These are phyloP conservation scores for Tetrahymena malaccensis DNA, from an alignment of 73 alveolate species.

Conservation along the genomic window DNA sequence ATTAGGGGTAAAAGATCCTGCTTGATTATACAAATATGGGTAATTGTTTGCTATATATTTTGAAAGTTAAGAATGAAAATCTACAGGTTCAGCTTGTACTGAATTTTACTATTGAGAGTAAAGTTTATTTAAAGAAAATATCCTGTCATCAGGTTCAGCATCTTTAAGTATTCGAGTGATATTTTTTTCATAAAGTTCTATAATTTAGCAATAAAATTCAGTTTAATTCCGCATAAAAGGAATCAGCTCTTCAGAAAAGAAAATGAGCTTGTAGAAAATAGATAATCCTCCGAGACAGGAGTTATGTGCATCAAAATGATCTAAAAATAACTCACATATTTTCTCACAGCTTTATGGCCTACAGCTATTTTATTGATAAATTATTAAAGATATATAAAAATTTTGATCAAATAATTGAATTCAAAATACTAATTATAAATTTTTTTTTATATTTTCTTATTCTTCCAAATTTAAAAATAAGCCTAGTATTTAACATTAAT, in stretches of 20 bases:
- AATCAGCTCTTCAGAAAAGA: not conserved
- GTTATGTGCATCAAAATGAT: not conserved
- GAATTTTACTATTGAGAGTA: not conserved
- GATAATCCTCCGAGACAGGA: not conserved
- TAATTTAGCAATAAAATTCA: not conserved
- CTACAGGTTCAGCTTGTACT: not conserved
- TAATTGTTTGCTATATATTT: not conserved
- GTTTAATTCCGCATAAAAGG: not conserved
- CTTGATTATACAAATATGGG: not conserved
- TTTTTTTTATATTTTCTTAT: too few relatives aligned
- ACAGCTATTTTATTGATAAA: not conserved
- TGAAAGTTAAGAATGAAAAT: not conserved
- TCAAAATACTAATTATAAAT: too few relatives aligned
- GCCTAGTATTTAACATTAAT: too few relatives aligned
- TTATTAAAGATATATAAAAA: not conserved
- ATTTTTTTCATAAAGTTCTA: not conserved
- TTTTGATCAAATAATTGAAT: too few relatives aligned
- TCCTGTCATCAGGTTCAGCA: not conserved
- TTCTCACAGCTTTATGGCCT: not conserved
- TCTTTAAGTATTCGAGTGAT: not conserved
- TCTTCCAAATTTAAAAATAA: too few relatives aligned
- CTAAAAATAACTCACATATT: not conserved
- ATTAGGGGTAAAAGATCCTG: not conserved
- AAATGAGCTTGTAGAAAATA: not conserved
- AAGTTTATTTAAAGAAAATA: not conserved